Evolutionary conservation across 306 rosid species (phyloP), one percentile per base, ranked within the genome.

Genomic region (Medicago lupulina): DNA sequence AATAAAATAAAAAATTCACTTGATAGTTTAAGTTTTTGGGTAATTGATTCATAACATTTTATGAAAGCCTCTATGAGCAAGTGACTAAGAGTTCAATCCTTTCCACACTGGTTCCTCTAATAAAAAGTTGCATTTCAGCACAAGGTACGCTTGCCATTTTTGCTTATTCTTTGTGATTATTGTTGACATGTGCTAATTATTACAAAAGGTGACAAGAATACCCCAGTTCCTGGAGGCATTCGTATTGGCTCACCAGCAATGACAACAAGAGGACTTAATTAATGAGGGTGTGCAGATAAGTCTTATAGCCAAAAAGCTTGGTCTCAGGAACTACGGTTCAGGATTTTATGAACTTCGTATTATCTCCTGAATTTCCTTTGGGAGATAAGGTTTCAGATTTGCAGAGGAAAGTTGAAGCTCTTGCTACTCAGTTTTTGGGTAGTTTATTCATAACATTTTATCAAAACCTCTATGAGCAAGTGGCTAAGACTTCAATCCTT

Each of bases 161-260:
- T 76, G 40, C 71, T 36, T 57, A 41, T 55, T 67, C 55, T 34
- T 19, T 63, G 54, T 60, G 62, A 16, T 57, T 44, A 46, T 19
- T 50, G 68, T 75, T 63, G 67, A 71, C 72, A 11, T 41, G 40
- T 81, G 65, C 43, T 44, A 17, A 67, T 80, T 34, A 34, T 4
- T 39, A 57, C 67, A 39, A 55, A 17, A 94, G 98, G 98, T 36
- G 98, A 95, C 39, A 95, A 86, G 81, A 95, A 96, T 41, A 97
- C 97, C 63, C 81, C 86, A 38, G 91, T 94, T 69, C 98, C 97
- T 0, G 98, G 98, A 9, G 98, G 97, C 66, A 95, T 95, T 57
- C 98, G 96, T 73, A 95, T 95, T 1, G 96, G 98, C 11, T 78
- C 98, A 10, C 98, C 98, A 43, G 98, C 98, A 36, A 92, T 95